Conservation (phyloP, 257 asterid genomes). For the Solanum pimpinellifolium region DNA sequence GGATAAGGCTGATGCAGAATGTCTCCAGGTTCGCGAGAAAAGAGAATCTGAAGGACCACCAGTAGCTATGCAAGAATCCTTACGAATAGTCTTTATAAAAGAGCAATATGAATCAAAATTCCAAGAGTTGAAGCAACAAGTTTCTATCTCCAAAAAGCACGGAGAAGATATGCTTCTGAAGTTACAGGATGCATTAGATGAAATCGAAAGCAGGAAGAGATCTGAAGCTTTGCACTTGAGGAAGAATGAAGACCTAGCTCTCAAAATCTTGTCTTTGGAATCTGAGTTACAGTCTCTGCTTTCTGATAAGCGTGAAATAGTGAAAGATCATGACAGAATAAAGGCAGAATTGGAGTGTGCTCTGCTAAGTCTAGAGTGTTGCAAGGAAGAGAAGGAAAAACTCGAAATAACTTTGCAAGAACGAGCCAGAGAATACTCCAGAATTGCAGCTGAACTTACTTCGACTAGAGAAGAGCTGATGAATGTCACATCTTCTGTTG, state of each 20-base stretch:
- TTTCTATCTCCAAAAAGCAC: constrained; percentile 63
- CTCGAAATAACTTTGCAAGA: constrained; percentile 42
- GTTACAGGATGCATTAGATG: constrained; percentile 85
- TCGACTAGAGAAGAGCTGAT: constrained; percentile 39
- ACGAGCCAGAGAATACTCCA: constrained; percentile 44
- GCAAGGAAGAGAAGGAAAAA: constrained; percentile 93
- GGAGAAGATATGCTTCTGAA: constrained; percentile 93
- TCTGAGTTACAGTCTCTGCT: constrained; percentile 43
- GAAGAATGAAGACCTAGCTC: constrained; percentile 66
- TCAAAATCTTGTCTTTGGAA: constrained; percentile 56
- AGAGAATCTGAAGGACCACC: constrained; percentile 56
- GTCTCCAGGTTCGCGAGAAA: constrained; percentile 34
- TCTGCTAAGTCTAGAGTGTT: constrained; percentile 78
- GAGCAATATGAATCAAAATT: constrained; percentile 75
- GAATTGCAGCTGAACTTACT: constrained; percentile 38
- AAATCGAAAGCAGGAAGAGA: constrained; percentile 71
- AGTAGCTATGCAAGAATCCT: constrained; percentile 53
- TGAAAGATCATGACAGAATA: constrained; percentile 50
- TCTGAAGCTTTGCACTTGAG: constrained; percentile 69
- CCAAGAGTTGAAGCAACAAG: constrained; percentile 80
- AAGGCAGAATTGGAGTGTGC: constrained; percentile 92
- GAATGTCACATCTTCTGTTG: constrained; percentile 19
- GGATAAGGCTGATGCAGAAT: constrained; percentile 81
- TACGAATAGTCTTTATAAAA: constrained; percentile 84
- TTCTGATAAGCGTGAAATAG: constrained; percentile 68